phyloP scores from a whole-genome alignment of 345 rosid species.

The Brassica incana region DNA sequence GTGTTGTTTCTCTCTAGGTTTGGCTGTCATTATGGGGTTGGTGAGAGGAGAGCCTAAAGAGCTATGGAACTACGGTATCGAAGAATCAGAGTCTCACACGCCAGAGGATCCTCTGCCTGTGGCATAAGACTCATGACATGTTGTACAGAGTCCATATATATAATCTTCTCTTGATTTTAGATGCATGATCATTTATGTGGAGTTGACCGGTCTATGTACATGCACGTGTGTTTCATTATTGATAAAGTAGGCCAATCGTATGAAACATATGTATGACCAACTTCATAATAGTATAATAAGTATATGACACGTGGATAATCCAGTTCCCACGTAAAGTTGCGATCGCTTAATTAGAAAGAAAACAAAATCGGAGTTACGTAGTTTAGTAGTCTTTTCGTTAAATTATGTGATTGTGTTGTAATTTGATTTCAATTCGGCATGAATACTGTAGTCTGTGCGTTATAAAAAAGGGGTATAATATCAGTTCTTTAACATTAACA shows the following conservation, averaged over 20 bases:
- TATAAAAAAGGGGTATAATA: too few relatives aligned
- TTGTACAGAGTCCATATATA: constrained; percentile 24
- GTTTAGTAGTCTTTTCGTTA: not conserved
- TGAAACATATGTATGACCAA: not conserved
- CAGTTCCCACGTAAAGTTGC: not conserved
- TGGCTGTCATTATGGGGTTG: constrained; percentile 57
- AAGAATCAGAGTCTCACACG: constrained; percentile 34
- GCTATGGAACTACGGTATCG: constrained; percentile 58
- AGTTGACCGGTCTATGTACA: not conserved
- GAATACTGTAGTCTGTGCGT: not conserved
- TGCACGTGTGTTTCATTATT: not conserved
- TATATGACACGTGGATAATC: not conserved
- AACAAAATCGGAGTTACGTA: not conserved
- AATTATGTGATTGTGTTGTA: not conserved
- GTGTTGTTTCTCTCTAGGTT: constrained; percentile 43
- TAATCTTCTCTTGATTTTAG: not conserved
- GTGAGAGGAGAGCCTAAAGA: constrained; percentile 66
- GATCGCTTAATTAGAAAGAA: not conserved
- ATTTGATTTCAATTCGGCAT: not conserved
- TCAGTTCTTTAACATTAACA: not conserved
- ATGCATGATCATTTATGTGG: not conserved
- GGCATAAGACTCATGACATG: constrained; percentile 24
- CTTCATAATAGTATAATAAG: not conserved
- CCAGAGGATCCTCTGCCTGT: constrained; percentile 5
- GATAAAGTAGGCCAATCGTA: not conserved